Evolutionary conservation across 148 eudicot genomes (phyloP).

Genomic region (Arctostaphylos glauca): DNA sequence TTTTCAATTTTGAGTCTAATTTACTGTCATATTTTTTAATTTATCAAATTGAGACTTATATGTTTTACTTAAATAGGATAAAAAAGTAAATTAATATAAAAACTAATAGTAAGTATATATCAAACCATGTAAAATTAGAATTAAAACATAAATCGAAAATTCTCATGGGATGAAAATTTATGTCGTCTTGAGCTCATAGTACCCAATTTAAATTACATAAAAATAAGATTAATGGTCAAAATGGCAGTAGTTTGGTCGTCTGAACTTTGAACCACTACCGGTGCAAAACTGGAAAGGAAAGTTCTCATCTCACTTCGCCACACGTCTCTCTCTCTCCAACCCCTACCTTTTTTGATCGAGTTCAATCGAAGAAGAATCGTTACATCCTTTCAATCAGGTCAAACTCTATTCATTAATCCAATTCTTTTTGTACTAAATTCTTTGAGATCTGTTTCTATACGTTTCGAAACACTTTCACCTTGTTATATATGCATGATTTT

Average conservation of each 20-base stretch:
- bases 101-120: too few species aligned
- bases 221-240: background rate
- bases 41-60: too few species aligned
- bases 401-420: background rate
- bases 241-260: background rate
- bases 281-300: background rate
- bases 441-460: background rate
- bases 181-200: too few species aligned
- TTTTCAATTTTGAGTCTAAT: too few species aligned
- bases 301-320: background rate
- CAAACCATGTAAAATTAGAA: too few species aligned
- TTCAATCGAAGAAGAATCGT: constrained; percentile 1
- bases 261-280: background rate
- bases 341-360: background rate
- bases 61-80: too few species aligned
- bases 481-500: background rate
- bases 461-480: background rate
- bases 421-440: background rate
- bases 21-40: too few species aligned
- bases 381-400: constrained; percentile 3
- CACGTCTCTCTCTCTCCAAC: background rate
- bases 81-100: too few species aligned
- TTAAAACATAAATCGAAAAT: too few species aligned
- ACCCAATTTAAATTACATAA: background rate
- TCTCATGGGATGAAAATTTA: too few species aligned